These are phyloP conservation scores for Trichomonascaceae sp. DNA, from an alignment of 1,139 yeast genomes.

Conservation along the genomic window DNA sequence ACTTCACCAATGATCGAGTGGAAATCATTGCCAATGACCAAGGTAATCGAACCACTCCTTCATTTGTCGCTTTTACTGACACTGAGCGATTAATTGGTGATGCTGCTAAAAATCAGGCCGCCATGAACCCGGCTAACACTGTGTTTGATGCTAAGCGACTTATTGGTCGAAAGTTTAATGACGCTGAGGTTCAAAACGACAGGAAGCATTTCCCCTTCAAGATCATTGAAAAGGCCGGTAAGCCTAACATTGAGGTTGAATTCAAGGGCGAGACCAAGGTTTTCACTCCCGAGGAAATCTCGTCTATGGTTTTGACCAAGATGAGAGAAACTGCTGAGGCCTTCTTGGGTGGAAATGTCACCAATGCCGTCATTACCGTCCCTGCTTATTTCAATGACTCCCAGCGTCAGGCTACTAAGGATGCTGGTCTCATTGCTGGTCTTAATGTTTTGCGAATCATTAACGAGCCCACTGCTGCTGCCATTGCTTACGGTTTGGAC, in stretches of 20 bases:
- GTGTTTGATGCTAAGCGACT: conserved; percentile 96
- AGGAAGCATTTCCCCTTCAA: conserved; percentile 95
- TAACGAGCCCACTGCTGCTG: conserved; percentile 97
- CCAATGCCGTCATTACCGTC: conserved; percentile 86
- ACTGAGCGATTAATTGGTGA: conserved; percentile 97
- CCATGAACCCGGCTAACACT: conserved; percentile 93
- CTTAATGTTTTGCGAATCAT: conserved; percentile 89
- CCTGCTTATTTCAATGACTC: conserved; percentile 96
- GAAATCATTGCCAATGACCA: conserved; percentile 97
- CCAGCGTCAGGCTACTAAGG: conserved; percentile 96
- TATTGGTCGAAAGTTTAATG: conserved; percentile 87
- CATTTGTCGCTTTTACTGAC: conserved; percentile 93
- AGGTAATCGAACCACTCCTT: conserved; percentile 98
- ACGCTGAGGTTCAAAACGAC: conserved; percentile 86
- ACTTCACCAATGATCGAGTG: conserved; percentile 84
- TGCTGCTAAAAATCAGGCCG: conserved; percentile 98
- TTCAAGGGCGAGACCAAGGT: conserved; percentile 89
- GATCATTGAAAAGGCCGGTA: conserved; percentile 77
- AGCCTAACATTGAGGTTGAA: conserved; percentile 87
- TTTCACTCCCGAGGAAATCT: conserved; percentile 93
- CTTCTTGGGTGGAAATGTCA: conserved; percentile 77
- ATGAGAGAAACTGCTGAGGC: conserved; percentile 96
- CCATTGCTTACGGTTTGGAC: conserved; percentile 95
- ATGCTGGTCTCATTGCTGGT: conserved; percentile 95
- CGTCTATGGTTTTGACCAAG: conserved; percentile 90